Evolutionary conservation across 345 rosid genomes (phyloP).

Genomic region (Salix exigua): DNA sequence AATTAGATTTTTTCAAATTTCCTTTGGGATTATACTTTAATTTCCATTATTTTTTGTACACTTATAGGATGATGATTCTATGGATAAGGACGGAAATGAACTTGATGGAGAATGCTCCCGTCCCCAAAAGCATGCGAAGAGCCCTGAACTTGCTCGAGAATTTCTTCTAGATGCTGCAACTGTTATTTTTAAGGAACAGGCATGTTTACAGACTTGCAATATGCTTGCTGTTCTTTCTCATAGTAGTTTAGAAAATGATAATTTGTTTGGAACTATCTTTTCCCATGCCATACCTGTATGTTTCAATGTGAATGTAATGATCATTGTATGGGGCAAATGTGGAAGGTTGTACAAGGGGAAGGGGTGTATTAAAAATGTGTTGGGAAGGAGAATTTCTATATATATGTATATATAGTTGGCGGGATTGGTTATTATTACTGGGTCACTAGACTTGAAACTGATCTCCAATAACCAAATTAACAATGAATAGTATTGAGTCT

Average conservation of each 20-base stretch:
- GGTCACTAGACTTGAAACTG: background rate
- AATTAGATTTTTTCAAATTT: background rate
- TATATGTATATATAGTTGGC: background rate
- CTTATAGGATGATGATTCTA: conserved; percentile 83
- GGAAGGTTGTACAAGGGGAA: conserved; percentile 2
- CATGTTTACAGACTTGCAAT: conserved; percentile 27
- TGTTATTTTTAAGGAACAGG: conserved; percentile 97
- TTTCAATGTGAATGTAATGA: background rate
- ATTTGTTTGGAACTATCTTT: background rate
- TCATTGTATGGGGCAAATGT: background rate
- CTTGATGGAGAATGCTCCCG: conserved; percentile 96
- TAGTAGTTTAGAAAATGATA: background rate
- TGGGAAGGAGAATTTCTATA: background rate
- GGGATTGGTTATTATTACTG: background rate
- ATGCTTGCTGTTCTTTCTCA: conserved; percentile 6
- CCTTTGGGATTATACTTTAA: background rate
- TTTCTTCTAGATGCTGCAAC: conserved; percentile 97
- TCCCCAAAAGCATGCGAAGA: conserved; percentile 98
- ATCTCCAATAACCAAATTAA: background rate
- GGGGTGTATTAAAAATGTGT: background rate
- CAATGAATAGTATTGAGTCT: background rate
- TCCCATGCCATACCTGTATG: background rate
- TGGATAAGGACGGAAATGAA: conserved; percentile 94
- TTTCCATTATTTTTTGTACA: conserved; percentile 8
- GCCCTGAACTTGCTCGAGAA: conserved; percentile 99